Evolutionary conservation across 208 protist species (phyloP), one percentile per base, ranked within the genome.

Genomic region (Acanthamoeba triangularis): DNA sequence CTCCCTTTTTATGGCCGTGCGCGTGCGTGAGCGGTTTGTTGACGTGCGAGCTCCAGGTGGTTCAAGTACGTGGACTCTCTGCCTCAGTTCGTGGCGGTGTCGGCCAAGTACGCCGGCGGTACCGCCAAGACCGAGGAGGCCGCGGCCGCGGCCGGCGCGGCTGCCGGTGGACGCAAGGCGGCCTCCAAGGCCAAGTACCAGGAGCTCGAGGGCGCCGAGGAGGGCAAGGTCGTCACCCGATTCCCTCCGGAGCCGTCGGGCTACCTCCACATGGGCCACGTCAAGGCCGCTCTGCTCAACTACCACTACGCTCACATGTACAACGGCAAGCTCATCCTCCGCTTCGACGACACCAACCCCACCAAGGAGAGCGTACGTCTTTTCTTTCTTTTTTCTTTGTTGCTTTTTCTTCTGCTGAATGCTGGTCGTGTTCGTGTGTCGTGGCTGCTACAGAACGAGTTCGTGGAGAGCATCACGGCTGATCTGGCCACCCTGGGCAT

Each of bases 301-400:
- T 97, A 99, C 74, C 99, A 99, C 97, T 99, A 99, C 52, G 99
- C 99, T 6, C 76, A 97, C 52, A 98, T 98, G 44, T 99, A 99
- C 96, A 97, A 99, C 52, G 99, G 99, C 67, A 99, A 99, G 96
- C 97, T 99, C 97, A 95, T 99, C 41, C 98, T 99, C 94, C 98
- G 99, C 30, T 99, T 99, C 94, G 99, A 99, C 97, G 99, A 99
- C 97, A 99, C 99, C 37, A 99, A 99, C 98, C 99, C 99, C 23
- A 96, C 98, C 3, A 99, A 99, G 96, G 99, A 99, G 96, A 99
- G 99, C 90, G 97, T 96, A 95, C 87, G 84, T 84, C 0, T 41
- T 90, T 65, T 65, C 28, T 65, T 67, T 65, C 11, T 78, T 78
- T 78, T 93, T 49, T 76, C 35, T 0, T 61, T 94, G n/a, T n/a